Base-by-base conservation (phyloP, 306 rosid species). In the Carpinus fangiana region DNA sequence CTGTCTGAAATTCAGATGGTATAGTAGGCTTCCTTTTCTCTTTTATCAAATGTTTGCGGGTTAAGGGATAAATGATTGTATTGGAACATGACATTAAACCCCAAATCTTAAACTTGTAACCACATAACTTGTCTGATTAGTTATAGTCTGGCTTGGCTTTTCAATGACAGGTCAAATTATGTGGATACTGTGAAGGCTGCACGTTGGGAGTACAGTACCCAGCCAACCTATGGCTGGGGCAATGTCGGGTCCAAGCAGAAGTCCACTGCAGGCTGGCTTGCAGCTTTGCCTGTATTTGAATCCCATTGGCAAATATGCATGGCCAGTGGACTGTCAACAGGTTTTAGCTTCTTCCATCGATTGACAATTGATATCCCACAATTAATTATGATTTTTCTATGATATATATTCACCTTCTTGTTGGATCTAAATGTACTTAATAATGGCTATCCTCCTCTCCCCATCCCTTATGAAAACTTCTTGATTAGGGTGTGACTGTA, bases 241-340 rank as follows among this genome's bases (percentile, higher is more conserved):
- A 90, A 92, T 84, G 97, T 92, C 75, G 93, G 88, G 8, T 87
- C 93, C 68, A 74, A 79, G 55, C 98, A 94, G 83, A 94, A 94
- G 89, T 82, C 98, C 61, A 89, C 98, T 8, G 98, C 98, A 62
- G 98, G 98, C 79, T 94, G 97, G 98, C 94, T 90, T 76, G 98
- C 97, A 54, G 97, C 97, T 73, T 94, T 94, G 88, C 98, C 97
- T 36, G 95, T 94, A 82, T 94, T 92, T 82, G 98, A 94, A 80
- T 97, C 97, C 54, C 98, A 94, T 86, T 94, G 98, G 98, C 97
- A 94, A 87, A 80, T 92, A 84, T 94, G 98, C 89, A 86, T 94
- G 97, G 97, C 88, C 2, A 91, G 88, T 73, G 98, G 98, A 83
- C 75, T 92, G 77, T 94, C 98, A 55, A 90, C 97, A 86, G 98